Base-by-base conservation (phyloP, 148 eudicot species). In the Pouteria glomerata region DNA sequence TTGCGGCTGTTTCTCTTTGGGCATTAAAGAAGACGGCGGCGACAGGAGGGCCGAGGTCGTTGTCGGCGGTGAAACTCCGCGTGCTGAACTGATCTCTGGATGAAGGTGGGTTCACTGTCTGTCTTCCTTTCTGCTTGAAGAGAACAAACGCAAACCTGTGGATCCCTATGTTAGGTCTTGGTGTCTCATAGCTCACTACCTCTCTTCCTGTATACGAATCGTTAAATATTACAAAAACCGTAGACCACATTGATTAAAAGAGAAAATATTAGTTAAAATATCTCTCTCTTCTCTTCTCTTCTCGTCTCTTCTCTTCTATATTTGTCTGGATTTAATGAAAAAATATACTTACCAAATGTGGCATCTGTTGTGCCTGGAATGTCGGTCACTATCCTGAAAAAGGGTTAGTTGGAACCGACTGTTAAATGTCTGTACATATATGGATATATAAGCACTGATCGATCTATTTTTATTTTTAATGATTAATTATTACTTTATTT, bases 321-420 rank as follows among this genome's bases (percentile, higher is more conserved):
- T n/a, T n/a, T n/a, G n/a, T n/a, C n/a, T n/a, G n/a, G n/a, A n/a
- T n/a, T n/a, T n/a, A n/a, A n/a, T n/a, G n/a, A n/a, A n/a, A n/a
- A 70, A 30, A 24, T 30, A 6, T 42, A 64, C 80, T 50, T 86
- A 93, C 98, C 98, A 72, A 93, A 93, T 69, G 90, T 76, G 61
- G 84, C 83, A 65, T 93, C 84, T n/a, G 98, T 93, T 27, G 90
- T 90, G 80, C 98, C 98, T 61, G 98, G 98, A 68, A 93, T 93
- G 80, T 93, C 91, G 10, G 97, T 90, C 72, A 93, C 90, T 42
- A 93, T 56, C 98, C 98, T 93, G 98, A 47, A 80, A 72, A 62
- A 37, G 16, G 42, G 42, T 52, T 53, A 53, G 15, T 41, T 44
- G 23, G 42, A 58, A 26, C 18, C 30, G 14, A 31, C 18, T 47